phyloP scores from a whole-genome alignment of 2,329 filamentous ascomycete genomes.

The Akanthomyces uredinophilus region DNA sequence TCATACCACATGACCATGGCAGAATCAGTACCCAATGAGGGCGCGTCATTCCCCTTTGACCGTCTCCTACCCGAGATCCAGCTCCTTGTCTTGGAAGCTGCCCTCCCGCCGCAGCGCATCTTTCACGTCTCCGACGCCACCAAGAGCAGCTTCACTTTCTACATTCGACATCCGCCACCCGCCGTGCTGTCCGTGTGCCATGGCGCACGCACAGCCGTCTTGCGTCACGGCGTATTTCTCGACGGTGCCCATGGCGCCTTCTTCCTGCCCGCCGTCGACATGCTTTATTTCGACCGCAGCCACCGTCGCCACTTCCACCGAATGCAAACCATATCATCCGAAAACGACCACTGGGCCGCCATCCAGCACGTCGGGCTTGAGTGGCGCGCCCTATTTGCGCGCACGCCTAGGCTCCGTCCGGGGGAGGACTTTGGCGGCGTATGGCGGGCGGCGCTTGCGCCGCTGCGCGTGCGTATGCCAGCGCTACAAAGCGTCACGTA shows the following conservation, averaged over 20 bases:
- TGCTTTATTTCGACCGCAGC: constrained; percentile 7
- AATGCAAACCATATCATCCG: constrained; percentile 3
- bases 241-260: not conserved
- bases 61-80: not conserved
- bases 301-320: not conserved
- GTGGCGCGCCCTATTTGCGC: constrained; percentile 14
- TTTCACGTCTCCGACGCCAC: not conserved
- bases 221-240: not conserved
- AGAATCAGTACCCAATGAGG: not conserved
- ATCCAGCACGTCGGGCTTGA: constrained; percentile 15
- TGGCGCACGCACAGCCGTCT: not conserved
- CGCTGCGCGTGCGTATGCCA: constrained; percentile 6
- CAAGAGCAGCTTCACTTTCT: not conserved
- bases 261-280: not conserved
- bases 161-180: not conserved
- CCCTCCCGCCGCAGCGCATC: not conserved
- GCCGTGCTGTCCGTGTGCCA: not conserved
- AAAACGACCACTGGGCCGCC: not conserved
- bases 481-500: not conserved
- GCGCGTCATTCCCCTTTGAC: not conserved
- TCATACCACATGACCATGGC: not conserved
- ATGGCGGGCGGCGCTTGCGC: not conserved
- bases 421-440: not conserved
- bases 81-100: not conserved
- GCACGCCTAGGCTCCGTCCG: not conserved